Base-by-base conservation (phyloP, 2,329 filamentous ascomycete species). In the Ustilaginoidea virens region DNA sequence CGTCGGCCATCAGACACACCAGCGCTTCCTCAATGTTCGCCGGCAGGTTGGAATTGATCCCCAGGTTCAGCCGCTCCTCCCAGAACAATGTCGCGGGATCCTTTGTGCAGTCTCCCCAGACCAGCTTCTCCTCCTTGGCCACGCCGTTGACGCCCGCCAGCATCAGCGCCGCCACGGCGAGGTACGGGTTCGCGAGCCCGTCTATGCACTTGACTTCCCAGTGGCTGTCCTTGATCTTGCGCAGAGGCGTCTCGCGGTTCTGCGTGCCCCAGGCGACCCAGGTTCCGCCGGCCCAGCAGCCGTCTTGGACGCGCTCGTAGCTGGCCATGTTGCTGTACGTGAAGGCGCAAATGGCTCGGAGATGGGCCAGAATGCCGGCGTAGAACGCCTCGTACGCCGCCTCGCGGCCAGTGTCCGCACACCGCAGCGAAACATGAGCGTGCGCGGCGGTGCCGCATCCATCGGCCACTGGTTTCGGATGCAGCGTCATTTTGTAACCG, bases 201-300 rank as follows among this genome's bases (percentile, higher is more conserved):
- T 92, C 82, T n/a, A 87, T 44, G 31, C 67, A 71, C 44, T 82
- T 77, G 14, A 92, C 41, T 51, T 92, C 82, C 77, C 80, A 92
- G 43, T 82, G 75, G 13, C 69, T 72, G 3, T 49, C 55, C 3
- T 58, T 56, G 27, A 83, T 66, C 46, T 77, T 74, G 9, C 81
- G 67, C 7, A 92, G 57, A 1, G 81, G 76, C 4, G 71, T 62
- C 55, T 87, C 80, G 12, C 79, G 71, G 48, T 90, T 90, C 52
- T 90, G 74, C 4, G 72, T 79, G 9, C 82, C 82, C 81, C 80
- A 92, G 0, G 75, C 58, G 0, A 86, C 67, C 74, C 76, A 86
- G 6, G 73, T 68, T 0, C 80, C 80, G n/a, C 80, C 80, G 0
- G 79, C 68, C 81, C 80, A 90, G 33, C 58, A 59, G n/a, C 80